These are phyloP conservation scores for Miamiensis avidus DNA, from an alignment of 169 alveolate species.

Conservation along the genomic window DNA sequence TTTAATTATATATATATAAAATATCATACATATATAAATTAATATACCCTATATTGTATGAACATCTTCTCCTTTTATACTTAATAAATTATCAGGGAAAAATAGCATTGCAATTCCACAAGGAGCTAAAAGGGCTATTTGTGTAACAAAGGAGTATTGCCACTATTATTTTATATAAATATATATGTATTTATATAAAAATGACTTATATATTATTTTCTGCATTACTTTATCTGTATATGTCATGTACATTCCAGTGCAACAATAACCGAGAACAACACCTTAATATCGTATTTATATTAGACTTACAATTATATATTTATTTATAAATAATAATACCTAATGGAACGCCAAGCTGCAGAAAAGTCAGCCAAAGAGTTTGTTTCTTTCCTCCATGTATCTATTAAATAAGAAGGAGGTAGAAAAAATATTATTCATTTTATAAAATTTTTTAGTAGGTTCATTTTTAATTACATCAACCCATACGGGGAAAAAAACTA, in stretches of 20 bases:
- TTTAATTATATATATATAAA: too few species aligned
- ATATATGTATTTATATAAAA: neutral
- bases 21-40: neutral
- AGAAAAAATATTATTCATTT: neutral
- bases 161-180: constrained; percentile 8
- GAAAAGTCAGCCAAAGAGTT: constrained; percentile 66
- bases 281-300: neutral
- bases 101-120: constrained; percentile 13
- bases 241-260: constrained; percentile 45
- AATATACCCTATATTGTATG: neutral
- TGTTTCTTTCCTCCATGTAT: constrained; percentile 46
- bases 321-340: constrained; percentile 33
- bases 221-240: constrained; percentile 18
- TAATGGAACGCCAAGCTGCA: constrained; percentile 60
- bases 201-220: too few species aligned
- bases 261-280: constrained; percentile 52
- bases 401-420: neutral
- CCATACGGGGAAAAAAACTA: constrained; percentile 86
- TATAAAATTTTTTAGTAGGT: neutral
- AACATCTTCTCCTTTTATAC: neutral
- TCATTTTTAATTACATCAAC: constrained; percentile 56
- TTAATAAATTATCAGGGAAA: neutral
- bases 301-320: too few species aligned
- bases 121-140: constrained; percentile 22
- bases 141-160: constrained; percentile 23